phyloP scores from a whole-genome alignment of 345 rosid species.

The Atalantia buxifolia region DNA sequence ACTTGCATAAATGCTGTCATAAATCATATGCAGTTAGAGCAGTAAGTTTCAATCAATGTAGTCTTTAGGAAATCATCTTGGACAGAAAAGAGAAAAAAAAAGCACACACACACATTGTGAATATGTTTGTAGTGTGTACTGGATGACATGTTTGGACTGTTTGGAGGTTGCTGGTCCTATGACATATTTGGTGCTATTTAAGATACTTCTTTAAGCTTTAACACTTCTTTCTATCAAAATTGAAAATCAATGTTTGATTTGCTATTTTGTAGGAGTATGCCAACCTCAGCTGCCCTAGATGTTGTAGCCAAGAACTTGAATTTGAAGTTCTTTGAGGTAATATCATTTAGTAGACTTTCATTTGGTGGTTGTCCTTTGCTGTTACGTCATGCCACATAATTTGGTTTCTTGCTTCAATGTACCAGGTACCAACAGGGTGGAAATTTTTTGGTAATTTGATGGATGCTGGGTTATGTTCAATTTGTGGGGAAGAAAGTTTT shows the following conservation, averaged over 20 bases:
- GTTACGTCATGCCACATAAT: conserved; percentile 1
- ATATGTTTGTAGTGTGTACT: background rate
- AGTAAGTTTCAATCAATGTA: background rate
- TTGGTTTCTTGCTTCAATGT: conserved; percentile 19
- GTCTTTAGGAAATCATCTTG: background rate
- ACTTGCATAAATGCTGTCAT: background rate
- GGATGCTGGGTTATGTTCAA: conserved; percentile 96
- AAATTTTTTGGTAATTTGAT: conserved; percentile 98
- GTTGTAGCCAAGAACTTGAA: conserved; percentile 85
- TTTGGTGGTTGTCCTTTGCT: background rate
- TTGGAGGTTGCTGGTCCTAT: background rate
- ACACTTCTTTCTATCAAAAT: background rate
- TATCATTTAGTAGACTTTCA: conserved; percentile 5
- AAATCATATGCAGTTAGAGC: background rate
- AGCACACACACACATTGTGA: background rate
- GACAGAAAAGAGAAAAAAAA: background rate
- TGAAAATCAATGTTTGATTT: conserved; percentile 12
- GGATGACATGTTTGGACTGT: background rate
- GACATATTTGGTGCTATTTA: background rate
- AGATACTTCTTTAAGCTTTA: background rate
- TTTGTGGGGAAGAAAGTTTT: conserved; percentile 99
- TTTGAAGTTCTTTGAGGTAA: conserved; percentile 95
- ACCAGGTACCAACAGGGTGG: conserved; percentile 98
- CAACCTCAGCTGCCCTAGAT: conserved; percentile 98
- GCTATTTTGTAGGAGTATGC: conserved; percentile 88